These are phyloP conservation scores for Colletotrichum sp. DNA, from an alignment of 2,329 filamentous ascomycete species.

Conservation along the genomic window DNA sequence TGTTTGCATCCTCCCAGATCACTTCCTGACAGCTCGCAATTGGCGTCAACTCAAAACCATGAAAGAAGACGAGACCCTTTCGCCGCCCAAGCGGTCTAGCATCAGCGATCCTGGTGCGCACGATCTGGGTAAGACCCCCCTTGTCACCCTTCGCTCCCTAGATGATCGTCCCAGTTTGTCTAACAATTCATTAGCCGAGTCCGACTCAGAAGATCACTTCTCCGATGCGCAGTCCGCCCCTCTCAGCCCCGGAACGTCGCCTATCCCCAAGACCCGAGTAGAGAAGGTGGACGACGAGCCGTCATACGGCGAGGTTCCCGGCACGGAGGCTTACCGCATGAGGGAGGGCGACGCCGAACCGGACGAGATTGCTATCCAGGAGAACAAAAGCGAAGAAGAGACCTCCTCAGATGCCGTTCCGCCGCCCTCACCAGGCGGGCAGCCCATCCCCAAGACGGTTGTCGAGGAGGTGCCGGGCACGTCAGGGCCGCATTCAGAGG, in stretches of 20 bases:
- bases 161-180: conserved; percentile 9
- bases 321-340: conserved; percentile 62
- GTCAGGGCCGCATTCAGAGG: conserved; percentile 47
- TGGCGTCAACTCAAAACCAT: conserved; percentile 23
- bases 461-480: conserved; percentile 57
- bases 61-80: conserved; percentile 40
- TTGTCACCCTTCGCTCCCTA: not conserved
- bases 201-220: conserved; percentile 74
- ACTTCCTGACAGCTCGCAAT: not conserved
- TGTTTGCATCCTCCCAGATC: not conserved
- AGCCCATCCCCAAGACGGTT: conserved; percentile 55
- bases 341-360: conserved; percentile 63
- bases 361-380: conserved; percentile 61
- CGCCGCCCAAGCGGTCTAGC: conserved; percentile 44
- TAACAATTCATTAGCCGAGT: conserved; percentile 43
- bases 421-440: conserved; percentile 35
- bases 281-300: conserved; percentile 64
- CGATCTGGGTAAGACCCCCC: conserved; percentile 54
- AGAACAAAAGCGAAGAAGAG: conserved; percentile 24
- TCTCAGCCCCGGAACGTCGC: conserved; percentile 49
- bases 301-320: conserved; percentile 66
- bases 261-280: conserved; percentile 63
- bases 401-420: conserved; percentile 25
- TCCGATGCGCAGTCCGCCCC: conserved; percentile 67
- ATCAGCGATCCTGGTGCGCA: conserved; percentile 63